Evolutionary conservation across 2,329 filamentous ascomycete species (phyloP).

Genomic region (Sporothrix luriei): DNA sequence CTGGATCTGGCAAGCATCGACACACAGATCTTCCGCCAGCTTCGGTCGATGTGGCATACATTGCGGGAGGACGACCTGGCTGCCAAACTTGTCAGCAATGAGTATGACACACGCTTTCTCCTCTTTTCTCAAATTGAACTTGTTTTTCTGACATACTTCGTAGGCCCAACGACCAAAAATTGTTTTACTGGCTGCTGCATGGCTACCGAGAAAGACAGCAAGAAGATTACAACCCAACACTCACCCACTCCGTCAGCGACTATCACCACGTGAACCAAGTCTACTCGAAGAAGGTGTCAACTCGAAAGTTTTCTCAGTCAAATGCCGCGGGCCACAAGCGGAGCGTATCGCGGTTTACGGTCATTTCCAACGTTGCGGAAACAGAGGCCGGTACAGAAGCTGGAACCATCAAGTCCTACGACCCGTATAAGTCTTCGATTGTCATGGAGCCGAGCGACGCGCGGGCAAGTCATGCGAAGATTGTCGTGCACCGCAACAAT

Average conservation of each 20-base stretch:
- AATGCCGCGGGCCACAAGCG: constrained; percentile 53
- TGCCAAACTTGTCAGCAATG: constrained; percentile 64
- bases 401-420: constrained; percentile 68
- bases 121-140: neutral
- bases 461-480: constrained; percentile 64
- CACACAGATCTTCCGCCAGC: constrained; percentile 76
- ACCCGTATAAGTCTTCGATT: constrained; percentile 76
- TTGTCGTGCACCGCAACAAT: constrained; percentile 65
- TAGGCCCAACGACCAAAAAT: constrained; percentile 84
- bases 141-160: neutral
- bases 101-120: constrained; percentile 52
- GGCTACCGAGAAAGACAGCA: constrained; percentile 82
- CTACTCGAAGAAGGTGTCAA: constrained; percentile 64
- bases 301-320: constrained; percentile 59
- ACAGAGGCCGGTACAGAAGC: constrained; percentile 46
- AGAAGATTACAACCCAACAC: constrained; percentile 79
- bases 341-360: constrained; percentile 64
- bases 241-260: constrained; percentile 86
- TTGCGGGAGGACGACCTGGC: constrained; percentile 73
- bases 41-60: constrained; percentile 90
- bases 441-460: constrained; percentile 48
- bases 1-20: constrained; percentile 71
- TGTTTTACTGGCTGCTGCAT: constrained; percentile 84
- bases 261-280: constrained; percentile 75
- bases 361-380: constrained; percentile 64